Evolutionary conservation across 208 protist species (phyloP).

Genomic region (Acanthamoeba healyi): DNA sequence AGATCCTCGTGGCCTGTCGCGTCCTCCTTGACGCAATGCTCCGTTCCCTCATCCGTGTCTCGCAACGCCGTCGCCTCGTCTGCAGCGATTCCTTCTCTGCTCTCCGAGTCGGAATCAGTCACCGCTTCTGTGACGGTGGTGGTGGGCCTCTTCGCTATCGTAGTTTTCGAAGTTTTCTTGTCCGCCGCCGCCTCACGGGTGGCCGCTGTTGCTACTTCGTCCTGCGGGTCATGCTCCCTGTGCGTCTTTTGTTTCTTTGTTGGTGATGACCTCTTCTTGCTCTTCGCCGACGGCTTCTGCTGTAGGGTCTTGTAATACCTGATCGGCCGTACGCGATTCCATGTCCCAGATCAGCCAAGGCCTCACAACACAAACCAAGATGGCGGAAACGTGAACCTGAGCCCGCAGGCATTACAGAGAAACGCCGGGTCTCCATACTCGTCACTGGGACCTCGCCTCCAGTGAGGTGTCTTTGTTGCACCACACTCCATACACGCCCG

Average conservation of each 20-base stretch:
- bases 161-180: no score
- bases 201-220: not conserved
- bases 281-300: not conserved
- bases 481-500: slow-evolving; percentile 15
- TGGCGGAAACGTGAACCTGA: not conserved
- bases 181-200: no score
- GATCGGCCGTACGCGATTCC: no score
- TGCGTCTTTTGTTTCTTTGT: not conserved
- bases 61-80: no score
- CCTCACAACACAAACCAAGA: not conserved
- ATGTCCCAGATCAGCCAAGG: no score
- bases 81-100: not conserved
- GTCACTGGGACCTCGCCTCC: not conserved
- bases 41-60: no score
- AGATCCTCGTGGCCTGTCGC: no score
- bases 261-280: not conserved
- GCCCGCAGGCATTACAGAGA: slow-evolving; percentile 47
- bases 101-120: not conserved
- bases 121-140: not conserved
- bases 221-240: not conserved
- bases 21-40: no score
- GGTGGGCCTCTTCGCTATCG: no score
- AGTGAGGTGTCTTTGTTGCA: slow-evolving; percentile 44
- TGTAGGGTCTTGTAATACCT: slow-evolving; percentile 20
- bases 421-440: not conserved